A percentile compares a stretch with the other conserved stretches of the same genome.
phyloP scores from a whole-genome alignment of 2,329 filamentous ascomycete species.

The Colletotrichum acutatum region DNA sequence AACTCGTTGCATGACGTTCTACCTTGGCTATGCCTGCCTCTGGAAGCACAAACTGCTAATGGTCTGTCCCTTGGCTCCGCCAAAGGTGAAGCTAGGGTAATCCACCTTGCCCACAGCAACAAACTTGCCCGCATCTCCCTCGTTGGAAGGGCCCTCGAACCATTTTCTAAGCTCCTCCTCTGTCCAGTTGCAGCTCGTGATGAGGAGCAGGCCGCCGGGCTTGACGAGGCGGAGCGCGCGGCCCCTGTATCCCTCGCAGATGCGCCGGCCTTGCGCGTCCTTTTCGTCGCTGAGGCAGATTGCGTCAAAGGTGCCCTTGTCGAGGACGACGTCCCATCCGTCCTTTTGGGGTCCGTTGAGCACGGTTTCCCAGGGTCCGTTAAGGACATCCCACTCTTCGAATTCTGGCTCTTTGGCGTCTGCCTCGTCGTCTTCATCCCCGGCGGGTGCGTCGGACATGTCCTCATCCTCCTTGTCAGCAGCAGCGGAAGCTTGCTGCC shows the following conservation, averaged over 20 bases:
- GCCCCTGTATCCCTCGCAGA: constrained; percentile 80
- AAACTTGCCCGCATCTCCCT: constrained; percentile 55
- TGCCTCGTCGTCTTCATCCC: constrained; percentile 23
- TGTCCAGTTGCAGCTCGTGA: constrained; percentile 99
- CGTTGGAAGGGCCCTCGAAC: constrained; percentile 68
- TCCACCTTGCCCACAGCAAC: constrained; percentile 74
- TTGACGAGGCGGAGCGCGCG: constrained; percentile 77
- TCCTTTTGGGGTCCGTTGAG: constrained; percentile 42
- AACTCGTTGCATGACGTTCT: constrained; percentile 12
- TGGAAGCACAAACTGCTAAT: constrained; percentile 89
- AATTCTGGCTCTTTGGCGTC: constrained; percentile 52
- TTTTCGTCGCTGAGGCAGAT: constrained; percentile 77
- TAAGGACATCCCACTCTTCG: constrained; percentile 72
- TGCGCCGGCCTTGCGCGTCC: constrained; percentile 64
- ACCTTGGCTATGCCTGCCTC: constrained; percentile 43
- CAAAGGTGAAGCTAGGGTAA: constrained; percentile 91
- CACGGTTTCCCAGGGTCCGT: constrained; percentile 50
- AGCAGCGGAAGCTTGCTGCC: constrained; percentile 24
- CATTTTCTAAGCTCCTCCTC: constrained; percentile 84
- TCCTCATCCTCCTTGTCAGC: constrained; percentile 34
- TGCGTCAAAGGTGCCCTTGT: constrained; percentile 98
- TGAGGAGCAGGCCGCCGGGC: constrained; percentile 77
- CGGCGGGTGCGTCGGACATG: constrained; percentile 41
- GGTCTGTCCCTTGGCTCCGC: constrained; percentile 86
- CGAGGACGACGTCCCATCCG: constrained; percentile 91